phyloP scores from a whole-genome alignment of 345 rosid genomes.

The Eucalyptus sp. region DNA sequence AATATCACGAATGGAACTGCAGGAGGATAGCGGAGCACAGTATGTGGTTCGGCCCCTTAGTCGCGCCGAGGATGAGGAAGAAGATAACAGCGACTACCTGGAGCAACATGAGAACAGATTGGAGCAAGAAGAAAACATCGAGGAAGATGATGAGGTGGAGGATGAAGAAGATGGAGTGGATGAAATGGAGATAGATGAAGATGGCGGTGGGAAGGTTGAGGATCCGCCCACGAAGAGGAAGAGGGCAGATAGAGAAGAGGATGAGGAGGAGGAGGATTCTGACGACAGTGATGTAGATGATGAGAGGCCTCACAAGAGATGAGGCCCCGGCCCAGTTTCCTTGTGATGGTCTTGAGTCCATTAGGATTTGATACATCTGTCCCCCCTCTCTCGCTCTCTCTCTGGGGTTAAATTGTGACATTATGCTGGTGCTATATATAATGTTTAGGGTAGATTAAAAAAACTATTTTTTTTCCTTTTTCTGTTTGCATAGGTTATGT shows the following conservation, averaged over 20 bases:
- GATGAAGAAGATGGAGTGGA: constrained; percentile 29
- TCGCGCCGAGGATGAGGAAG: constrained; percentile 53
- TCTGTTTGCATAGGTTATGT: background rate
- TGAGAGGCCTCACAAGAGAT: background rate
- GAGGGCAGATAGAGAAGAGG: background rate
- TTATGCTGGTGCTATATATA: background rate
- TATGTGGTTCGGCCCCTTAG: constrained; percentile 55
- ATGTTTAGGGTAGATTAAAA: background rate
- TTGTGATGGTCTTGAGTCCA: background rate
- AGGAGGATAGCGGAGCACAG: constrained; percentile 72
- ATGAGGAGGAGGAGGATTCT: background rate
- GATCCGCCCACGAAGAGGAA: background rate
- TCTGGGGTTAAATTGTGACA: background rate
- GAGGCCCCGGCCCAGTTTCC: background rate
- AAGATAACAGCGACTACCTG: constrained; percentile 58
- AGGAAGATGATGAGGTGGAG: constrained; percentile 21
- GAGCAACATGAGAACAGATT: constrained; percentile 54
- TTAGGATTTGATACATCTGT: background rate
- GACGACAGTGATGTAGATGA: background rate
- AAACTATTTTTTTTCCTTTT: background rate
- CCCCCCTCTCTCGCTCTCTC: background rate
- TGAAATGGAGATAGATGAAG: constrained; percentile 35
- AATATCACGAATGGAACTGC: background rate
- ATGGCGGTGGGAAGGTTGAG: constrained; percentile 19
- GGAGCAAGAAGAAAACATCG: constrained; percentile 35